Conservation (phyloP, 176 grass and related monocot species). For the Avena atlantica region DNA sequence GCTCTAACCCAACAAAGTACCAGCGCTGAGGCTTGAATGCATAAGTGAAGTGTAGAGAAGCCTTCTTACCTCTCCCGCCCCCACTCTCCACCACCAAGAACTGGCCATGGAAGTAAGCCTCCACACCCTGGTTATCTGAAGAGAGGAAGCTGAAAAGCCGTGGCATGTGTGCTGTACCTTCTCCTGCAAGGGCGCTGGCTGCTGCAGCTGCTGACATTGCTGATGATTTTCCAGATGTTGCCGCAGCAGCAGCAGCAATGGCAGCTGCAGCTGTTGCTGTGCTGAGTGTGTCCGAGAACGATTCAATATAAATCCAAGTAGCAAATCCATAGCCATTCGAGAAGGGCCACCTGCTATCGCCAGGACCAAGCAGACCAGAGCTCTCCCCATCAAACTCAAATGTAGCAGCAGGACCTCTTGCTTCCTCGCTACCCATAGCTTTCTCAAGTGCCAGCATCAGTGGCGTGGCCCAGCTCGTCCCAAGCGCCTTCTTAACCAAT, state of each 20-base stretch:
- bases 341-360: constrained; percentile 95
- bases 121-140: constrained; percentile 88
- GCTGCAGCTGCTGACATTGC: constrained; percentile 95
- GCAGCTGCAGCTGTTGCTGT: constrained; percentile 95
- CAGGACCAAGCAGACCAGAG: constrained; percentile 88
- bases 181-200: constrained; percentile 90
- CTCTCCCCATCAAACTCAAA: constrained; percentile 99
- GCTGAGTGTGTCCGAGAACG: constrained; percentile 90
- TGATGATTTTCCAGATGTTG: constrained; percentile 92
- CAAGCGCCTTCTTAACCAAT: constrained; percentile 67
- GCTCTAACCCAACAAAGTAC: constrained; percentile 97
- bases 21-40: constrained; percentile 90
- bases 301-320: constrained; percentile 98
- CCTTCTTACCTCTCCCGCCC: constrained; percentile 84
- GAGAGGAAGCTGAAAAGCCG: constrained; percentile 95
- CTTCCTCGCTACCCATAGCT: constrained; percentile 74
- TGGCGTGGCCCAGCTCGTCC: constrained; percentile 67
- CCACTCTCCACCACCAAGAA: constrained; percentile 91
- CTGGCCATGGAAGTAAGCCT: constrained; percentile 98
- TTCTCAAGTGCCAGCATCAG: constrained; percentile 80
- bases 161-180: constrained; percentile 96
- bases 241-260: constrained; percentile 86
- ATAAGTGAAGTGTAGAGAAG: constrained; percentile 94
- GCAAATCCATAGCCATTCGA: constrained; percentile 92
- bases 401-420: constrained; percentile 65